Percentiles rank a stretch among this genome's conserved stretches.
Conservation (phyloP, 129 eudicot species). For the Centaurea solstitialis region DNA sequence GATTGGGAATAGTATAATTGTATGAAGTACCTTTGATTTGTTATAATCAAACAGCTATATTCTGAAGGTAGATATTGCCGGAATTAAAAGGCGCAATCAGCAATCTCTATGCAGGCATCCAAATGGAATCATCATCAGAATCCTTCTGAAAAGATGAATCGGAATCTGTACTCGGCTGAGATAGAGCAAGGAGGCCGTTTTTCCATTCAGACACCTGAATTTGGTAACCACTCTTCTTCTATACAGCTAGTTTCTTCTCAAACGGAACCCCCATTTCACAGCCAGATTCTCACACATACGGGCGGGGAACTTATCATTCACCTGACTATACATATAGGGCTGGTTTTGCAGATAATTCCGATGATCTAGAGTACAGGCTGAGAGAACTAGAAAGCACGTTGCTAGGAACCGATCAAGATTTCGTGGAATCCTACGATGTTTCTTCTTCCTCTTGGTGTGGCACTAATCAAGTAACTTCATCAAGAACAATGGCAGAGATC, state of each 20-base stretch:
- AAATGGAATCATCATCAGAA: slow-evolving; percentile 28
- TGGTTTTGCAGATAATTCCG: slow-evolving; percentile 17
- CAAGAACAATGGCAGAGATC: slow-evolving; percentile 30
- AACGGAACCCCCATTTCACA: slow-evolving; percentile 41
- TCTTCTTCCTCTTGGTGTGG: slow-evolving; percentile 18
- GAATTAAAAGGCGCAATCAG: slow-evolving; percentile 8
- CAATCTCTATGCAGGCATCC: slow-evolving; percentile 35
- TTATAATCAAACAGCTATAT: neutral
- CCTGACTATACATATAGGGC: slow-evolving; percentile 32
- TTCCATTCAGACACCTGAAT: slow-evolving; percentile 30
- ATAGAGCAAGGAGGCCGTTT: slow-evolving; percentile 33
- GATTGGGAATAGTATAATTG: neutral
- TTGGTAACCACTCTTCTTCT: slow-evolving; percentile 38
- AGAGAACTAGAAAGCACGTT: slow-evolving; percentile 52
- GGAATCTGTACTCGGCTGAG: slow-evolving; percentile 18
- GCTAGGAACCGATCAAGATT: slow-evolving; percentile 50
- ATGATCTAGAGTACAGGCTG: slow-evolving; percentile 42
- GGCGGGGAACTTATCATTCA: slow-evolving; percentile 32
- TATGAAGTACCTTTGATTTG: neutral
- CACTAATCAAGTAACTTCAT: slow-evolving; percentile 9
- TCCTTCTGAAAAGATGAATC: slow-evolving; percentile 29
- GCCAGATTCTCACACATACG: slow-evolving; percentile 35
- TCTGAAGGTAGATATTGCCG: neutral
- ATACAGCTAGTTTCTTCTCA: slow-evolving; percentile 41
- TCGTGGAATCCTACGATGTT: slow-evolving; percentile 14